phyloP scores from a whole-genome alignment of 495 filamentous ascomycete species.

The Daldinia decipiens region DNA sequence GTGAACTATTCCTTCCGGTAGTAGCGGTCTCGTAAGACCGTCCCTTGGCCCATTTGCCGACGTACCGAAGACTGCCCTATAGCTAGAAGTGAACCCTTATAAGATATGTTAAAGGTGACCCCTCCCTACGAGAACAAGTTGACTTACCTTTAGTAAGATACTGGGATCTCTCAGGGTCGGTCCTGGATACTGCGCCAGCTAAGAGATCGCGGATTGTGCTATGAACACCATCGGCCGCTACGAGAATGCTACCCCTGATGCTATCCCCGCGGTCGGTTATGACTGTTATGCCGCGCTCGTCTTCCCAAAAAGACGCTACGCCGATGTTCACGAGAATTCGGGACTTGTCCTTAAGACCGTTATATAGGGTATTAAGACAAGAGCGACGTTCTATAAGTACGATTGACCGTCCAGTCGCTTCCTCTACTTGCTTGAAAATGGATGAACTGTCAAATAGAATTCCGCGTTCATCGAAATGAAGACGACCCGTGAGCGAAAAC shows the following conservation, averaged over 20 bases:
- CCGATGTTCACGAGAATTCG: constrained; percentile 6
- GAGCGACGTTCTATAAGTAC: constrained; percentile 38
- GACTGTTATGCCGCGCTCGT: constrained; percentile 36
- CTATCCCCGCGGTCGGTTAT: constrained; percentile 30
- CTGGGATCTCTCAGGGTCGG: constrained; percentile 8
- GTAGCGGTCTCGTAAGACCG: neutral
- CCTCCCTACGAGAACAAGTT: neutral
- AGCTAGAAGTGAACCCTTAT: constrained; percentile 31
- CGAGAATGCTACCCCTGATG: constrained; percentile 37
- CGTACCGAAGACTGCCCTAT: constrained; percentile 42
- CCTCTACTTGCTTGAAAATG: constrained; percentile 19
- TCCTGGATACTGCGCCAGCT: constrained; percentile 32
- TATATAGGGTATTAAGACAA: constrained; percentile 31
- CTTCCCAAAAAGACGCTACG: constrained; percentile 31
- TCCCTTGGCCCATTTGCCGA: constrained; percentile 18
- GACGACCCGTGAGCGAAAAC: constrained; percentile 28
- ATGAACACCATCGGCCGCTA: constrained; percentile 41
- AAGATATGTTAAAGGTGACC: neutral
- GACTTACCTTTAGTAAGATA: neutral
- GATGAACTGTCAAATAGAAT: constrained; percentile 33
- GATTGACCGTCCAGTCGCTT: neutral
- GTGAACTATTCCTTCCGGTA: constrained; percentile 27
- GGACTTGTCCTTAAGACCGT: constrained; percentile 37
- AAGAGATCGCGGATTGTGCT: constrained; percentile 33
- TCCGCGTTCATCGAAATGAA: constrained; percentile 33